Evolutionary conservation across 2,329 filamentous ascomycete species (phyloP), one percentile per base, ranked within the genome.

Genomic region (Fusarium tanahbumbuense): DNA sequence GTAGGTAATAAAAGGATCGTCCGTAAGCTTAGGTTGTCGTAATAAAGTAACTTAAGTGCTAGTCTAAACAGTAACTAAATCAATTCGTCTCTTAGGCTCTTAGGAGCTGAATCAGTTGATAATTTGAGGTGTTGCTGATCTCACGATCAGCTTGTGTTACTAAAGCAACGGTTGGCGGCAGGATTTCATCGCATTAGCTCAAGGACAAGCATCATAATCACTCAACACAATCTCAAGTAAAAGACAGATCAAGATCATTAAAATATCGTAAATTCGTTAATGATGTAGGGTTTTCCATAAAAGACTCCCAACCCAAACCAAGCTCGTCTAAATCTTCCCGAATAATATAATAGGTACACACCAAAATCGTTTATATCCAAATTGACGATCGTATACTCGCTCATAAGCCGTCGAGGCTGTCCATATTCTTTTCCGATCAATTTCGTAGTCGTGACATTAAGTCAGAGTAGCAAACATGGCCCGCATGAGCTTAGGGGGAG

Each of bases 391-490:
- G 63, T 64, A 49, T 69, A 45, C 64, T 71, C 37, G 32, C 32
- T 41, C 52, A 54, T 37, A 40, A 63, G 48, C 40, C 50, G 40
- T 55, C 55, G 41, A 68, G 37, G 62, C 68, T 45, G 40, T 57
- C 61, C 55, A 23, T 27, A 20, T 62, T 57, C 12, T 52, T 47
- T 64, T 52, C 59, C 40, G 30, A 40, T 62, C 65, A 70, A 60
- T 48, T 59, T 65, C 60, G 25, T 48, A 34, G 34, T 60, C 52
- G 28, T n/a, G 18, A 37, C 34, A 6, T 30, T 76, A 93, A 49
- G 90, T 93, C 70, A 93, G 80, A 55, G 90, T 92, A 56, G 86
- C 86, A 79, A 93, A 83, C 90, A 92, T 92, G 54, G 90, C 89
- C 76, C 87, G 88, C 78, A 93, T 80, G 68, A 92, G 79, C 60